phyloP scores from a whole-genome alignment of 225 moss, liverwort and hornwort species.

The Asterella californica region DNA sequence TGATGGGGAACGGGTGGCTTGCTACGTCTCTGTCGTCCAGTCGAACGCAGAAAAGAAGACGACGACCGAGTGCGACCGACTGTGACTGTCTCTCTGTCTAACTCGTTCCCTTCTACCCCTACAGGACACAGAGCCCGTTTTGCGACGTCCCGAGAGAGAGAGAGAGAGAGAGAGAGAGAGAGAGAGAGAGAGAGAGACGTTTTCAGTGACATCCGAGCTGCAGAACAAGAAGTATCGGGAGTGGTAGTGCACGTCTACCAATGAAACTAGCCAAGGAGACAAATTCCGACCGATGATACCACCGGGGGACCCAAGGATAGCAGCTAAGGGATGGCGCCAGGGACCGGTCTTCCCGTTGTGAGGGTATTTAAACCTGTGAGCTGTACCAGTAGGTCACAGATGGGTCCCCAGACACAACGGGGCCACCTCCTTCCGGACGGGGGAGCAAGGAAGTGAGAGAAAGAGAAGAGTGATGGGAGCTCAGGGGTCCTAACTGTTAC shows the following conservation, averaged over 20 bases:
- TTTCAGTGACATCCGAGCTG: no score
- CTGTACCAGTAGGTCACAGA: neutral
- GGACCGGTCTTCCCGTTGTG: neutral
- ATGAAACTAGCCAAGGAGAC: neutral
- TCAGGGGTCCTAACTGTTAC: no score
- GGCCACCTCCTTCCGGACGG: neutral
- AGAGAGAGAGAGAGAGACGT: no score
- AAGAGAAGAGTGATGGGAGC: neutral
- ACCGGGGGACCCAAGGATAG: neutral
- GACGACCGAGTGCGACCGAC: neutral
- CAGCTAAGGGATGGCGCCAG: neutral
- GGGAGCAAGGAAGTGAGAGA: neutral
- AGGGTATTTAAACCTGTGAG: neutral
- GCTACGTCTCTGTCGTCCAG: neutral
- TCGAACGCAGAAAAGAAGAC: neutral
- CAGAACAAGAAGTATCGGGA: no score
- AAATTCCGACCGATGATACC: neutral
- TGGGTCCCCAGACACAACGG: slow-evolving; percentile 5
- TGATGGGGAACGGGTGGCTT: no score
- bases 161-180: no score
- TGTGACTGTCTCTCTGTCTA: neutral
- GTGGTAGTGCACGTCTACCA: neutral
- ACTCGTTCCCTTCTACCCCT: neutral
- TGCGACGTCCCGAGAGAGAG: neutral
- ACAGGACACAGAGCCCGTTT: no score